Evolutionary conservation across 352 stramenopile genomes (phyloP).

Genomic region (Phytophthora capsici): DNA sequence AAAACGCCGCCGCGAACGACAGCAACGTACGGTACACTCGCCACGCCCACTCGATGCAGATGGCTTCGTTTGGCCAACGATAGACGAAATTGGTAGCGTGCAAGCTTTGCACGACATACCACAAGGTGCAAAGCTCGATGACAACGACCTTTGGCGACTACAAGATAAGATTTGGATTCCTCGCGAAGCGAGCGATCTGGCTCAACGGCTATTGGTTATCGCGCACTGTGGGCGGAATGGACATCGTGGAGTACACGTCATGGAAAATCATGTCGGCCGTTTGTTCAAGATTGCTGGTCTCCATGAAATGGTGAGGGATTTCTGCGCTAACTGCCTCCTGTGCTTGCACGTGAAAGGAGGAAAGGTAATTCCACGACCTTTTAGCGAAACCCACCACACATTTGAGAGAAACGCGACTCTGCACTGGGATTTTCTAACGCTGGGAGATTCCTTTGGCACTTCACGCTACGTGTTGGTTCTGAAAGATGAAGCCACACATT

Average conservation of each 20-base stretch:
- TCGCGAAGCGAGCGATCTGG: background rate
- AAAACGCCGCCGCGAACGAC: background rate
- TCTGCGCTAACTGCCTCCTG: conserved; percentile 13
- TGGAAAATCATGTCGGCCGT: conserved; percentile 8
- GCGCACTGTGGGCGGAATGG: conserved; percentile 3
- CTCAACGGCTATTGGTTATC: conserved; percentile 1
- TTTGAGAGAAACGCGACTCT: conserved; percentile 11
- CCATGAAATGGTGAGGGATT: background rate
- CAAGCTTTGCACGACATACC: background rate
- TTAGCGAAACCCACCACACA: conserved; percentile 13
- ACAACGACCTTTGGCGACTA: conserved; percentile 4
- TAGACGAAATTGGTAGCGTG: conserved; percentile 6
- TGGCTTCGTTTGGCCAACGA: conserved; percentile 1
- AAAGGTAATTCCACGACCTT: background rate
- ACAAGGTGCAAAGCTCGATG: background rate
- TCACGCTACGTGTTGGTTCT: conserved; percentile 11
- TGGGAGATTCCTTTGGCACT: conserved; percentile 10
- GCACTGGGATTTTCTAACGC: conserved; percentile 16
- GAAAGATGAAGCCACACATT: conserved; percentile 17
- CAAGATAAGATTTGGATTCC: conserved; percentile 6
- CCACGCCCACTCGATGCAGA: conserved; percentile 3
- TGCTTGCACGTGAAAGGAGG: background rate
- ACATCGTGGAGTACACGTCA: conserved; percentile 12
- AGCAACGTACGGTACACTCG: too few species aligned
- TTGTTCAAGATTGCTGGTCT: conserved; percentile 6